phyloP scores from a whole-genome alignment of 1,284 basidiomycete genomes.

The Ustilago hordei region DNA sequence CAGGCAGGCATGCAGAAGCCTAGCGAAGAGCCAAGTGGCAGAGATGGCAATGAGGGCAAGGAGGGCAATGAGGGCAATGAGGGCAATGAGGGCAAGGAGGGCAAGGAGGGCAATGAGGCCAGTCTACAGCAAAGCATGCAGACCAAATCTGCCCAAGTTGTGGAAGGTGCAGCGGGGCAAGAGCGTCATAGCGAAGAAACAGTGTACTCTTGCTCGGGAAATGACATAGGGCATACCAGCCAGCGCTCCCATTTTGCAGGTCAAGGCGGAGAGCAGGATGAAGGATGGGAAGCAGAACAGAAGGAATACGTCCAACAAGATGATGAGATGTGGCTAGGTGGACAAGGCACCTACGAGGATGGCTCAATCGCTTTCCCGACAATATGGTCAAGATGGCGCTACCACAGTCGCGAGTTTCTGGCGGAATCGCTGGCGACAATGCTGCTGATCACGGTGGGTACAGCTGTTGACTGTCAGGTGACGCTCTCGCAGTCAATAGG shows the following conservation, averaged over 20 bases:
- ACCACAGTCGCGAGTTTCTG: conserved; percentile 33
- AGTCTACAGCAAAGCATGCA: no score
- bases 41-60: background rate
- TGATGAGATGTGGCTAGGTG: conserved; percentile 28
- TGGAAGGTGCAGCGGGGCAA: background rate
- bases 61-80: background rate
- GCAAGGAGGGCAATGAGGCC: background rate
- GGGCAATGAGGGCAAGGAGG: background rate
- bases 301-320: background rate
- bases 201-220: conserved; percentile 3
- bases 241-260: background rate
- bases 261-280: background rate
- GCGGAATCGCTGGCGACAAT: conserved; percentile 37
- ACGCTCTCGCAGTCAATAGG: conserved; percentile 44
- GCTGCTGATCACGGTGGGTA: conserved; percentile 57
- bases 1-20: background rate
- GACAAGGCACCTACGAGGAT: conserved; percentile 20
- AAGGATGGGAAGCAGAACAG: background rate
- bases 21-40: background rate
- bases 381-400: conserved; percentile 25
- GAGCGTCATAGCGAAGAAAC: conserved; percentile 26
- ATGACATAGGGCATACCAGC: background rate
- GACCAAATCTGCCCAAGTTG: background rate
- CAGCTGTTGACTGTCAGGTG: conserved; percentile 61
- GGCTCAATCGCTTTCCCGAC: conserved; percentile 33